Evolutionary conservation across 2,329 filamentous ascomycete species (phyloP).

Genomic region (Sporothrix pallida): DNA sequence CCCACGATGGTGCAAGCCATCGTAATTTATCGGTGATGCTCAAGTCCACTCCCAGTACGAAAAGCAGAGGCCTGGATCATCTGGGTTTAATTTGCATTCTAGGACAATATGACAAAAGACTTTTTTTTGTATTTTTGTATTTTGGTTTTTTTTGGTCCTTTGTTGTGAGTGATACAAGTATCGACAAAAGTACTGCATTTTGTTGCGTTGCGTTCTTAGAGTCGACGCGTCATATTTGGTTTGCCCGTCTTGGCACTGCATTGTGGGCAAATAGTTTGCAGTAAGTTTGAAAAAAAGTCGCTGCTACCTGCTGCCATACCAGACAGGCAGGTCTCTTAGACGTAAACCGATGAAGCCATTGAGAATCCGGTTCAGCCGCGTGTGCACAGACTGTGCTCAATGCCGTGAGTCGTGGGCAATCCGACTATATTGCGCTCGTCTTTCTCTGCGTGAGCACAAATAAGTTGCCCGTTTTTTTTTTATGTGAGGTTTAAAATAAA

Average conservation of each 20-base stretch:
- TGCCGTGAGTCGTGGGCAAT: constrained; percentile 2
- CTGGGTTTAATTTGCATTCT: too few relatives aligned
- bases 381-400: not conserved
- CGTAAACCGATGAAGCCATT: not conserved
- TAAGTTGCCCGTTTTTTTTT: too few relatives aligned
- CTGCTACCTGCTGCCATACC: not conserved
- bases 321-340: not conserved
- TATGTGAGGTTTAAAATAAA: not conserved
- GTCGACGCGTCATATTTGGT: not conserved
- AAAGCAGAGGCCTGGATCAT: too few relatives aligned
- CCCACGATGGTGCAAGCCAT: not conserved
- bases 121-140: too few relatives aligned
- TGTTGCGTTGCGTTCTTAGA: too few relatives aligned
- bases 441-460: too few relatives aligned
- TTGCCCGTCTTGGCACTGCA: constrained; percentile 5
- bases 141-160: too few relatives aligned
- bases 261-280: not conserved
- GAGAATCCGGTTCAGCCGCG: not conserved
- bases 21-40: not conserved
- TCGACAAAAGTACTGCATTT: not conserved
- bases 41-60: too few relatives aligned
- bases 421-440: constrained; percentile 6
- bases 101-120: too few relatives aligned
- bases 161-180: not conserved
- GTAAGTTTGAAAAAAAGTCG: not conserved